Evolutionary conservation across 2,329 filamentous ascomycete genomes (phyloP), one percentile per base, ranked within the genome.

Genomic region (Cyanodermella asteris): DNA sequence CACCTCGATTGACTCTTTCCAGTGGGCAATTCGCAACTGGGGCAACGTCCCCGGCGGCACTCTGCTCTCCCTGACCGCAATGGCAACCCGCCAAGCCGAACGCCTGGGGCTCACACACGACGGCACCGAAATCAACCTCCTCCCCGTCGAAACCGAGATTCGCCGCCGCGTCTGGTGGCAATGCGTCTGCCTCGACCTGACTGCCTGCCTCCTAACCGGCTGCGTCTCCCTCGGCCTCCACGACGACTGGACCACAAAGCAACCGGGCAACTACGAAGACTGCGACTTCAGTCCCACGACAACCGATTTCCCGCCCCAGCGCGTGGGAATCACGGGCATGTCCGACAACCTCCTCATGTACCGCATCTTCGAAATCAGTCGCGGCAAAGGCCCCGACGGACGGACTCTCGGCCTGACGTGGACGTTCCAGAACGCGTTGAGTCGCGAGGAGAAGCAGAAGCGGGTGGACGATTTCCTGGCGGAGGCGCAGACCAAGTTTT

Each of bases 71-170:
- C 42, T 63, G 16, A 51, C 49, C 6, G 56, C 55, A 1, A 40
- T 56, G 13, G 54, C 52, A 5, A 37, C 50, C 6, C 46, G 56
- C 3, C 52, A 59, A 9, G 55, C 46, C 5, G 53, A 59, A 32
- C 46, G 52, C 5, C 51, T 58, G 18, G 56, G 57, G 2, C 39
- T 61, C 6, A 56, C 61, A 31, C 45, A 53, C 10, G 59, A 63
- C 36, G 53, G 52, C 1, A 45, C 47, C 12, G 37, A 36, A 5
- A 43, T 57, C n/a, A 51, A 51, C 2, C 38, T 61, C 7, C 46
- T 48, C 9, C 36, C 49, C 13, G 59, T 58, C 25, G 54, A 60
- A 13, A 47, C 47, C 4, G 53, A 61, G 19, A 42, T 43, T 28
- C 39, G 42, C 12, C 36, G 41, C 11, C 36, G 41, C 4, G 26